Evolutionary conservation across 805 yeast species (phyloP).

Genomic region (Yarrowia sp.): DNA sequence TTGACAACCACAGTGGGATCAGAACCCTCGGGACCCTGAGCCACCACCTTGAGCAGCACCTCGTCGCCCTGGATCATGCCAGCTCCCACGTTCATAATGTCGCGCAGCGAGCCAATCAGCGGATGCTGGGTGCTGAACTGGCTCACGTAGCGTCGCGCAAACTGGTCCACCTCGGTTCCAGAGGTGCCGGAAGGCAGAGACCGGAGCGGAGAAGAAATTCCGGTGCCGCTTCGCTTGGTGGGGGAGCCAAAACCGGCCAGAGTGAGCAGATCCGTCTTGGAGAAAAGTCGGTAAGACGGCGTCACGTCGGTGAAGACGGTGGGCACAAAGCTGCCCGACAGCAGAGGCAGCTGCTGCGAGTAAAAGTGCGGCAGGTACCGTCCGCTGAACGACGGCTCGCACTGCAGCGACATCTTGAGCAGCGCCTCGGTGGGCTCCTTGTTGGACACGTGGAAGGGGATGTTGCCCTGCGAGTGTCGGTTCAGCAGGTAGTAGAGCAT

Average conservation of each 20-base stretch:
- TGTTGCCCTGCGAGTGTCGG: constrained; percentile 41
- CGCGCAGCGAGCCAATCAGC: constrained; percentile 56
- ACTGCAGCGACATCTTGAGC: constrained; percentile 60
- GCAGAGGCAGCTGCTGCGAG: constrained; percentile 53
- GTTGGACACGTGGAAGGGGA: constrained; percentile 37
- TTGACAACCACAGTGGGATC: constrained; percentile 49
- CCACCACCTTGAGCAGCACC: constrained; percentile 57
- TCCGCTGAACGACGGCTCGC: constrained; percentile 62
- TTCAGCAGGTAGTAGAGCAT: constrained; percentile 49
- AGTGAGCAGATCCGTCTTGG: constrained; percentile 51
- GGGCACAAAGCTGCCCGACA: constrained; percentile 63
- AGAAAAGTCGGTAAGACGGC: constrained; percentile 57
- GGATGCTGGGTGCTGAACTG: constrained; percentile 44
- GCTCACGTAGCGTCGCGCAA: constrained; percentile 37
- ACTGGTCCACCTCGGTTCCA: constrained; percentile 28
- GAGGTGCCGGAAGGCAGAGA: constrained; percentile 21
- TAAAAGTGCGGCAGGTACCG: constrained; percentile 45
- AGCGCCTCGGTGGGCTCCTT: constrained; percentile 42
- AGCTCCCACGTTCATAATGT: constrained; percentile 60
- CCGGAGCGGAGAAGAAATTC: constrained; percentile 28
- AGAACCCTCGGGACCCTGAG: constrained; percentile 29
- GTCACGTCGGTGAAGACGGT: constrained; percentile 58
- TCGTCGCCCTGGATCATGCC: constrained; percentile 56
- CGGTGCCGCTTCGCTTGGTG: constrained; percentile 16
- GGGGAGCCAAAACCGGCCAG: constrained; percentile 47